phyloP scores from a whole-genome alignment of 1,284 basidiomycete genomes.

The Ustilago hordei region DNA sequence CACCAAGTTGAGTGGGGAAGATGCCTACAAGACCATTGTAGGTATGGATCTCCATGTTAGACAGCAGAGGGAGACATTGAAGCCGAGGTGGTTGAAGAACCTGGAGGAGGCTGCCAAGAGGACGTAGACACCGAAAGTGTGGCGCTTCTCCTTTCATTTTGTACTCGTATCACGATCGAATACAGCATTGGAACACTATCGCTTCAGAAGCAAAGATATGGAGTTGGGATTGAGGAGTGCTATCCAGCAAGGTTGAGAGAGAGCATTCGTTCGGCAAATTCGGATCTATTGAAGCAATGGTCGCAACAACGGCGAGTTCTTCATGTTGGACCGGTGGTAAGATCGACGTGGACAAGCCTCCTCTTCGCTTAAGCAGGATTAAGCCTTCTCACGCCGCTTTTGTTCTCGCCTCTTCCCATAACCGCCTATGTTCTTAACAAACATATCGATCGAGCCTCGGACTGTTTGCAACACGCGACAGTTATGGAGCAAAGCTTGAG shows the following conservation, averaged over 20 bases:
- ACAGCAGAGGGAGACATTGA: slow-evolving; percentile 33
- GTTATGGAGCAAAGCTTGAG: too few relatives aligned
- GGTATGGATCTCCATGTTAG: slow-evolving; percentile 21
- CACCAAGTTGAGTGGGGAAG: slow-evolving; percentile 18
- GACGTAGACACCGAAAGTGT: neutral
- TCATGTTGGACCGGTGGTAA: neutral
- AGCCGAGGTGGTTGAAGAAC: slow-evolving; percentile 46
- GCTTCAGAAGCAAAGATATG: neutral
- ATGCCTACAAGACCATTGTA: slow-evolving; percentile 30
- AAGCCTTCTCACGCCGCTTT: neutral
- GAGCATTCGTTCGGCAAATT: neutral
- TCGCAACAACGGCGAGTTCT: neutral
- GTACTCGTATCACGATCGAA: slow-evolving; percentile 9
- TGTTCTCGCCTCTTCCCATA: too few relatives aligned
- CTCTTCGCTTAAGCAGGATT: neutral
- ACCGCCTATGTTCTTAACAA: too few relatives aligned
- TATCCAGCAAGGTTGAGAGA: neutral
- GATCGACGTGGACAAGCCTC: slow-evolving; percentile 10
- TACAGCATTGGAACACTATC: neutral
- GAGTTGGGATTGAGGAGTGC: neutral
- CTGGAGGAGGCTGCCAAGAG: slow-evolving; percentile 14
- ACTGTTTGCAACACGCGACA: too few relatives aligned
- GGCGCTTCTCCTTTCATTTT: neutral
- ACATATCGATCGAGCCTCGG: too few relatives aligned
- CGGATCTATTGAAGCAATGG: neutral